Evolutionary conservation across 2,329 filamentous ascomycete genomes (phyloP).

Genomic region (Triangularia verruculosa): DNA sequence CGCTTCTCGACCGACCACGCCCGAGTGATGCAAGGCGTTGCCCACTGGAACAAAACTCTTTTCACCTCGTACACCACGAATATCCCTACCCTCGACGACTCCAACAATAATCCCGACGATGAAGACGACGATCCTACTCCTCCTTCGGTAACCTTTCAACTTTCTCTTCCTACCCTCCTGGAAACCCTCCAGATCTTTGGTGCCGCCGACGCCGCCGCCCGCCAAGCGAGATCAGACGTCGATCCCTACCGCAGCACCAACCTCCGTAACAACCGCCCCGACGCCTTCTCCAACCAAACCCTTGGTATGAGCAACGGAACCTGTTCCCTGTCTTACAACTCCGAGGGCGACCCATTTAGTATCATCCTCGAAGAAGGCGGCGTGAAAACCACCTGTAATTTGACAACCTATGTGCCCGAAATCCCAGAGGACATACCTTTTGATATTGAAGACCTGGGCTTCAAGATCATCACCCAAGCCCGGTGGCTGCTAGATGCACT

Average conservation of each 20-base stretch:
- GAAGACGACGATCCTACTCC: conserved; percentile 30
- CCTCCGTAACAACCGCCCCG: conserved; percentile 59
- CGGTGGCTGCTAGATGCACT: conserved; percentile 70
- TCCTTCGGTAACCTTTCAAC: conserved; percentile 70
- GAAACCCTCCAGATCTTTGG: conserved; percentile 96
- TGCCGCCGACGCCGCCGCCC: conserved; percentile 65
- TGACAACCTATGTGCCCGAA: conserved; percentile 83
- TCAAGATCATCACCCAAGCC: conserved; percentile 94
- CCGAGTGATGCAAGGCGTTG: conserved; percentile 83
- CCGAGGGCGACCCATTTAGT: conserved; percentile 73
- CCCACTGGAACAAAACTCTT: conserved; percentile 82
- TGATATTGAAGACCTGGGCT: conserved; percentile 70
- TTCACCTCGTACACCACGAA: conserved; percentile 83
- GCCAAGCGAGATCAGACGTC: conserved; percentile 55
- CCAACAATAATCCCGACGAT: conserved; percentile 35
- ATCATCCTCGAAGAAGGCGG: conserved; percentile 83
- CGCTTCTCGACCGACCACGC: conserved; percentile 86
- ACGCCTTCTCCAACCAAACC: conserved; percentile 79
- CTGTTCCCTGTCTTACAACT: conserved; percentile 76
- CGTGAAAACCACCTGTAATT: conserved; percentile 83
- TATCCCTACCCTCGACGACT: conserved; percentile 33
- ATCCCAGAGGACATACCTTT: conserved; percentile 81
- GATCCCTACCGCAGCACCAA: conserved; percentile 59
- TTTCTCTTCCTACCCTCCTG: conserved; percentile 81
- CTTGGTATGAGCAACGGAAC: conserved; percentile 75